Evolutionary conservation across 371 early-diverging fungal genomes (phyloP), one percentile per base, ranked within the genome.

Genomic region (Apophysomyces elegans): DNA sequence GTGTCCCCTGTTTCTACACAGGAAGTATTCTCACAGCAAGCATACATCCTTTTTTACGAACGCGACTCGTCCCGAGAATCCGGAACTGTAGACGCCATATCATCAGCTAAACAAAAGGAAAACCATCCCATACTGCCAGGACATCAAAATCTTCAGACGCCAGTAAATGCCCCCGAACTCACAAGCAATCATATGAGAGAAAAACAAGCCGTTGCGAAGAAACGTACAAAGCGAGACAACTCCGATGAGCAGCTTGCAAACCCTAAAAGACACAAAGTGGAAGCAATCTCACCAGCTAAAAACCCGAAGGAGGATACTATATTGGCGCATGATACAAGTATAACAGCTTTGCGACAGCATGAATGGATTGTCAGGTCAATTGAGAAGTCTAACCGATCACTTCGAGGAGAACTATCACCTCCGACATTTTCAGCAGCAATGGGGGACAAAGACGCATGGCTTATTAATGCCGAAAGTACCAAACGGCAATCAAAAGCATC

Each of bases 41-140:
- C 95, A 0, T 96, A 96, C 63, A 84, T 96, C 79, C 79, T 96
- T 8, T 94, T 96, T 65, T 96, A 96, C 84, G 11, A 39, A 58
- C 14, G 62, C 35, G 14, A 37, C 18, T 1, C 54, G 32, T 9
- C 43, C 7, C 4, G 43, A 43, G 18, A 39, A 7, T 26, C 32
- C 37, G 16, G 47, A 12, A 35, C 45, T n/a, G 58, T 14, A 36
- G 21, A 36, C 9, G 37, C 36, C n/a, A 37, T 21, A n/a, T 18
- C 1, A 39, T 37, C 18, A 26, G 16, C 5, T 37, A 18, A 56
- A 41, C 44, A 47, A 37, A 7, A 59, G 9, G 54, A 9, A 21
- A 50, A n/a, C 1, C 54, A 26, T 26, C 11, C 37, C 8, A 3
- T 14, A 41, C 38, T 4, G 41, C 6, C 8, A 41, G 44, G 4